Evolutionary conservation across 2,329 filamentous ascomycete genomes (phyloP), one percentile per base, ranked within the genome.

Genomic region (Fonsecaea multimorphosa): DNA sequence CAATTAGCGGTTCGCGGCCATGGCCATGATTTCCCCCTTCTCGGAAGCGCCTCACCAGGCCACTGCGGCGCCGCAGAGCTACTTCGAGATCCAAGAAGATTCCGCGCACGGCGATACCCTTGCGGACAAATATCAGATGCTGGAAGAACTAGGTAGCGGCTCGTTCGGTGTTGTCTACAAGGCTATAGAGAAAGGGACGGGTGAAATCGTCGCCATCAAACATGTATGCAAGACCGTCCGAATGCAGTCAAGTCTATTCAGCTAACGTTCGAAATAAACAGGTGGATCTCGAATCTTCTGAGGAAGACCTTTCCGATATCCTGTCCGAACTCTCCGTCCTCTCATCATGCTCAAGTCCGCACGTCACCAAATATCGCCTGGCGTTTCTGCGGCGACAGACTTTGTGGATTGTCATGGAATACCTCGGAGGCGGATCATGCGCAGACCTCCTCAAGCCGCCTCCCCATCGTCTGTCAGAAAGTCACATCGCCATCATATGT

Each of bases 401-500:
- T 80, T 82, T 99, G 83, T 99, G 95, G 95, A 99, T 99, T 75
- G 92, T 98, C 65, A 99, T 99, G 95, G 95, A 99, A 79, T 99
- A 91, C 75, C 83, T 99, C 11, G 95, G 95, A 5, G 95, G 95
- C 69, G 95, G 95, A 46, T 98, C 95, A 19, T 97, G 95, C 77
- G 84, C 97, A 70, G 95, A 99, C 77, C 79, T 99, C 83, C 91
- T 96, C 56, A 72, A 70, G 59, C 68, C 71, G 3, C 69, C 71
- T 32, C 62, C 76, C 76, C 63, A 79, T 67, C 16, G 19, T 24
- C 9, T 99, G 77, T 88, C 86, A 74, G 95, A 99, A 83, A 84
- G 86, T 14, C 93, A 98, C 75, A 96, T 97, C 71, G 93, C 94
- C 70, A 93, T 98, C 76, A 89, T 98, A 74, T 97, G 94, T 78